Evolutionary conservation across 306 rosid genomes (phyloP).

Genomic region (Castanea crenata): DNA sequence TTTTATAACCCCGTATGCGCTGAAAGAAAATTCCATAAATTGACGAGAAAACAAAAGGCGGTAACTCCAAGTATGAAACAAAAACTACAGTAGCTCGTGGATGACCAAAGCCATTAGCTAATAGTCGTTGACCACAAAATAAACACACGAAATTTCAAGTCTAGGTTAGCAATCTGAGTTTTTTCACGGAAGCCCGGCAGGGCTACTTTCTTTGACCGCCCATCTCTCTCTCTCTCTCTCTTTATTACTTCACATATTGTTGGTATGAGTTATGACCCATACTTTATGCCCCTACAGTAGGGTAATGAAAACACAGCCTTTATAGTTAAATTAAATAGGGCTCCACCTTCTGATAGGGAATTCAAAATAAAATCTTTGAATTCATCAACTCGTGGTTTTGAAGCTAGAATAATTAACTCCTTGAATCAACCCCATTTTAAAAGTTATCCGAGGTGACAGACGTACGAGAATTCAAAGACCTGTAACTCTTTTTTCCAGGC

Average conservation of each 20-base stretch:
- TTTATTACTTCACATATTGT: not conserved
- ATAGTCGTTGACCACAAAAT: conserved; percentile 13
- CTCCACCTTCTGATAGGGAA: not conserved
- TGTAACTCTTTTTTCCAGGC: conserved; percentile 22
- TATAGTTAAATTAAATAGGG: not conserved
- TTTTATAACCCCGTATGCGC: not conserved
- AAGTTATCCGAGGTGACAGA: conserved; percentile 5
- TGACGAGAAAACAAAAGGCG: not conserved
- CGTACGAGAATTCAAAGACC: conserved; percentile 40
- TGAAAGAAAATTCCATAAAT: not conserved
- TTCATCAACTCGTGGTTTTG: conserved; percentile 55
- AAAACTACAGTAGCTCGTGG: conserved; percentile 8
- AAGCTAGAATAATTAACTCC: conserved; percentile 22
- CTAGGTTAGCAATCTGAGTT: not conserved
- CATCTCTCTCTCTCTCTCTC: not conserved
- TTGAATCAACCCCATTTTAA: conserved; percentile 20
- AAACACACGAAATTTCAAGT: not conserved
- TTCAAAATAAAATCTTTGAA: conserved; percentile 48
- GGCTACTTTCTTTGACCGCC: conserved; percentile 66
- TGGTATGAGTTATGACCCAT: conserved; percentile 9
- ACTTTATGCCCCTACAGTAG: not conserved
- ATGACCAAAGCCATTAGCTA: not conserved
- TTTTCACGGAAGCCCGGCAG: conserved; percentile 33
- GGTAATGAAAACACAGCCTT: not conserved
- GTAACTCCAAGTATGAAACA: not conserved